Evolutionary conservation across 2,329 filamentous ascomycete genomes (phyloP).

Genomic region (Mycosphaerelloides madeirae): DNA sequence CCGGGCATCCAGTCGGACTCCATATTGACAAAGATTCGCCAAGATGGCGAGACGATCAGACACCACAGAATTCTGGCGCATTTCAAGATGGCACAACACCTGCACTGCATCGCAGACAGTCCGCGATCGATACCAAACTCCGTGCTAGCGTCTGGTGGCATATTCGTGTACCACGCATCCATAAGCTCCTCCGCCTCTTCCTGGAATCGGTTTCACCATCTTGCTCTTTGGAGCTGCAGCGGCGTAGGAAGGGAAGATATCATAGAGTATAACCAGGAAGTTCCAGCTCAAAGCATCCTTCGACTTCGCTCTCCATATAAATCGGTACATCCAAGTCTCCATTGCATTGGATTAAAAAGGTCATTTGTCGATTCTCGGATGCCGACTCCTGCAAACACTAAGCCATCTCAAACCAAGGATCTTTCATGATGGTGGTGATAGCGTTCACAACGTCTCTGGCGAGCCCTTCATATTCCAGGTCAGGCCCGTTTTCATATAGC

Average conservation of each 20-base stretch:
- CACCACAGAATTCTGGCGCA: not conserved
- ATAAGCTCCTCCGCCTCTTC: not conserved
- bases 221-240: not conserved
- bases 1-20: not conserved
- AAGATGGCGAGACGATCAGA: slow-evolving; percentile 1
- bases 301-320: not conserved
- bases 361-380: not conserved
- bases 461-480: not conserved
- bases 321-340: not conserved
- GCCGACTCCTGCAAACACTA: slow-evolving; percentile 12
- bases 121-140: not conserved
- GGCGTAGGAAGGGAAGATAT: not conserved
- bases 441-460: slow-evolving; percentile 4
- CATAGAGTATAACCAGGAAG: not conserved
- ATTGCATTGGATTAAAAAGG: not conserved
- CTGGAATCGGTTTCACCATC: not conserved
- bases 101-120: slow-evolving; percentile 1
- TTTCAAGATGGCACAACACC: not conserved
- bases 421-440: slow-evolving; percentile 6
- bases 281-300: slow-evolving; percentile 3
- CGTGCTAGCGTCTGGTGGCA: not conserved
- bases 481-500: slow-evolving; percentile 1
- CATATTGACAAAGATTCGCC: slow-evolving; percentile 1
- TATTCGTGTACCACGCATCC: not conserved
- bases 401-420: slow-evolving; percentile 10